These are phyloP conservation scores for Boletellus deceptivus DNA, from an alignment of 1,284 basidiomycete genomes.

Conservation along the genomic window DNA sequence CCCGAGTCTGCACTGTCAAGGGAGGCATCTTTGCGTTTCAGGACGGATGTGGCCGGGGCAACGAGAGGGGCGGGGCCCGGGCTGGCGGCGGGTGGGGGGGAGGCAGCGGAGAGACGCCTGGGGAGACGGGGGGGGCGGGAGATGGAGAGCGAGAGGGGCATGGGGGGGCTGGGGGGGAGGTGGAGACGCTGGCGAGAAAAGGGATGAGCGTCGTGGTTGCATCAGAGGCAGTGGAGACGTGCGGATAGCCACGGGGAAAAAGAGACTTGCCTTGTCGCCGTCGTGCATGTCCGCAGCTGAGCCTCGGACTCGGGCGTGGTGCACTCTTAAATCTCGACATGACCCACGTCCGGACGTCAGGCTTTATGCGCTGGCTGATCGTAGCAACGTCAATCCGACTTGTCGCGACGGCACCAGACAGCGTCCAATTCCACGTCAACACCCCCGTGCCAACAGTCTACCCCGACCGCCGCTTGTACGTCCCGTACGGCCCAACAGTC, in stretches of 20 bases:
- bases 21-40: conserved; percentile 19
- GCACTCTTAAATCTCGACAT: conserved; percentile 1
- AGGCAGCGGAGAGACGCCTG: conserved; percentile 17
- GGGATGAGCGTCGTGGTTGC: not conserved
- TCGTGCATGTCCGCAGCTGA: not conserved
- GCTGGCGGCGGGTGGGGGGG: conserved; percentile 2
- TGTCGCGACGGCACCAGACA: no score
- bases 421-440: not conserved
- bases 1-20: conserved; percentile 5
- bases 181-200: conserved; percentile 6
- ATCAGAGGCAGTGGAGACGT: conserved; percentile 24
- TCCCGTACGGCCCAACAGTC: conserved; percentile 47
- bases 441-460: no score
- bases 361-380: no score
- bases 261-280: conserved; percentile 18
- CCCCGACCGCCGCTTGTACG: conserved; percentile 34
- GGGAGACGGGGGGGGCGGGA: conserved; percentile 21
- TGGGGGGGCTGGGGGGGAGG: not conserved
- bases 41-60: not conserved
- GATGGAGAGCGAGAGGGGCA: conserved; percentile 8
- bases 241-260: not conserved
- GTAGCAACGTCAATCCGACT: no score
- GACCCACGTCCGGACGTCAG: conserved; percentile 2
- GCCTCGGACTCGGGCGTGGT: no score
- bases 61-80: not conserved